Percentiles rank a stretch among this genome's conserved stretches.
phyloP scores from a whole-genome alignment of 148 eudicot species.

The Vaccinium myrtillus region DNA sequence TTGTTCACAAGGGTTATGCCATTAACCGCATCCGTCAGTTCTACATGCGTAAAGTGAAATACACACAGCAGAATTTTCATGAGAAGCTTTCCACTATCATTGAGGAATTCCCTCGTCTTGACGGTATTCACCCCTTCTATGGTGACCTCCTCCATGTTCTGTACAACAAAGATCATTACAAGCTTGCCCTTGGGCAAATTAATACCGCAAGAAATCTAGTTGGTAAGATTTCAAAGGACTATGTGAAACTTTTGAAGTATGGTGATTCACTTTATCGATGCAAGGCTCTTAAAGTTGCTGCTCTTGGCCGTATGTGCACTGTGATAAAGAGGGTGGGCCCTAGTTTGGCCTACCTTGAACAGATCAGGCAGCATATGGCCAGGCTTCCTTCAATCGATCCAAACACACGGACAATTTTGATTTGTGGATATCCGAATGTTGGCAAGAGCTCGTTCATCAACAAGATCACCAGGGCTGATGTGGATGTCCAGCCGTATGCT shows the following conservation, averaged over 20 bases:
- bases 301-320: conserved; percentile 97
- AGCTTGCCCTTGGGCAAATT: conserved; percentile 95
- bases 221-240: conserved; percentile 74
- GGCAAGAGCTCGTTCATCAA: conserved; percentile 98
- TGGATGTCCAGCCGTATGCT: conserved; percentile 96
- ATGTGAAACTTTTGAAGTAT: conserved; percentile 80
- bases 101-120: conserved; percentile 89
- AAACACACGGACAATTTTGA: conserved; percentile 78
- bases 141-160: conserved; percentile 92
- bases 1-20: conserved; percentile 95
- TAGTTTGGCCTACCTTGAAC: conserved; percentile 92
- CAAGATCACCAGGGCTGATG: conserved; percentile 93
- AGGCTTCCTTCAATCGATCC: conserved; percentile 95
- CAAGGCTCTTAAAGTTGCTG: conserved; percentile 89
- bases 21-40: conserved; percentile 77
- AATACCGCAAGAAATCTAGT: conserved; percentile 87
- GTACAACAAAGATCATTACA: conserved; percentile 95
- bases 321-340: conserved; percentile 76
- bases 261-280: conserved; percentile 91
- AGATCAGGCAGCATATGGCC: conserved; percentile 95
- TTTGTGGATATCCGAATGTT: conserved; percentile 94
- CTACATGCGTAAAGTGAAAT: conserved; percentile 93
- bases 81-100: conserved; percentile 90
- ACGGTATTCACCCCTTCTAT: conserved; percentile 89
- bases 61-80: conserved; percentile 71